Conservation (phyloP, 495 filamentous ascomycete genomes). For the Darksidea phi region DNA sequence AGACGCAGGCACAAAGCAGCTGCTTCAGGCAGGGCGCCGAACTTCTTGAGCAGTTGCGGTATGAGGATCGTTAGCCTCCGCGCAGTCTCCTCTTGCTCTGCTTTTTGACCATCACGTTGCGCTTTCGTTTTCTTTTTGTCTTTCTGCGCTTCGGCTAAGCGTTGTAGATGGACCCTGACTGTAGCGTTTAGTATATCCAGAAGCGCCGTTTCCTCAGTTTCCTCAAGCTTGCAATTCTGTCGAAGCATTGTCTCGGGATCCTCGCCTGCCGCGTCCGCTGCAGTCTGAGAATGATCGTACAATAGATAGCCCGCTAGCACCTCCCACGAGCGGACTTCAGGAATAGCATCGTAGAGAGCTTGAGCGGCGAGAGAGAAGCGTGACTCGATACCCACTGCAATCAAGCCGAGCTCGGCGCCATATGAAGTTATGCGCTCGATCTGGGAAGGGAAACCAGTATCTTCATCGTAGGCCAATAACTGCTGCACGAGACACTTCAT, state of each 20-base stretch:
- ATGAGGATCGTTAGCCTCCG: slow-evolving; percentile 72
- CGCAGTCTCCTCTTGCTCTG: slow-evolving; percentile 71
- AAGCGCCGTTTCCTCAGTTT: slow-evolving; percentile 78
- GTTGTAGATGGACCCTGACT: slow-evolving; percentile 64
- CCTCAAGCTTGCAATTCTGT: slow-evolving; percentile 65
- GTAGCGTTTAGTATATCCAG: slow-evolving; percentile 81
- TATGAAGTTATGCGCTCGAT: slow-evolving; percentile 30
- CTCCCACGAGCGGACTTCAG: slow-evolving; percentile 82
- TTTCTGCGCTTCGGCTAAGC: slow-evolving; percentile 45
- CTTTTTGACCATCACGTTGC: slow-evolving; percentile 57
- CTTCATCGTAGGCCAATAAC: slow-evolving; percentile 65
- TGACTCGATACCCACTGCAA: slow-evolving; percentile 64
- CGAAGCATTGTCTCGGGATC: slow-evolving; percentile 59
- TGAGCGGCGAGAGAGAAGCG: slow-evolving; percentile 82
- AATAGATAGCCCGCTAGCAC: slow-evolving; percentile 83
- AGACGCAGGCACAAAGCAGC: slow-evolving; percentile 81
- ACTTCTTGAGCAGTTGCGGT: slow-evolving; percentile 85
- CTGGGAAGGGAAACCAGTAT: slow-evolving; percentile 45
- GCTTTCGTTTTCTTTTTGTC: slow-evolving; percentile 51
- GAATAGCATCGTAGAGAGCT: slow-evolving; percentile 76
- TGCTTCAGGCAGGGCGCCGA: slow-evolving; percentile 80
- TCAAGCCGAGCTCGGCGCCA: slow-evolving; percentile 43
- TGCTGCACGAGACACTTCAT: slow-evolving; percentile 86
- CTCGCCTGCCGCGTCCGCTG: slow-evolving; percentile 48
- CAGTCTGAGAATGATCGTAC: slow-evolving; percentile 75